A percentile compares a stretch with the other conserved stretches of the same genome.
phyloP scores from a whole-genome alignment of 176 grass and related monocot species.

The Oryza rufipogon region DNA sequence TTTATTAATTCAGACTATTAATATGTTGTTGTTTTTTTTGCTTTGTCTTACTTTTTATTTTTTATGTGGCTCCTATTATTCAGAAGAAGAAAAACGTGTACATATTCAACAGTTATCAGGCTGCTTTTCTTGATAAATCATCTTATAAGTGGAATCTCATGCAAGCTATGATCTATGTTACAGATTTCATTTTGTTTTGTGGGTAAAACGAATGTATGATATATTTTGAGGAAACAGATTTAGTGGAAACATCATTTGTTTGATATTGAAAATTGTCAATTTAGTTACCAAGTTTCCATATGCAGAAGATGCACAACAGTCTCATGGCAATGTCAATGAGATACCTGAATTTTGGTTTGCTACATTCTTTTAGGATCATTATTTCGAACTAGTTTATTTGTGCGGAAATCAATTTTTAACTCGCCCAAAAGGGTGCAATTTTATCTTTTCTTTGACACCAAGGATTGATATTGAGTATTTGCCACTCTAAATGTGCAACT shows the following conservation, averaged over 20 bases:
- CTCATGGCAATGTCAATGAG: neutral
- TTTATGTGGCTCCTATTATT: neutral
- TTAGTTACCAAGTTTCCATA: neutral
- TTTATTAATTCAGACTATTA: conserved; percentile 13
- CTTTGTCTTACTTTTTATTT: neutral
- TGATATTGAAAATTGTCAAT: neutral
- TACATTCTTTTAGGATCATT: neutral
- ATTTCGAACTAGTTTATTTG: neutral
- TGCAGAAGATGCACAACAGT: neutral
- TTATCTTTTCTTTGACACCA: neutral
- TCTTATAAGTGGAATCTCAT: conserved; percentile 2
- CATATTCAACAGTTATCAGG: neutral
- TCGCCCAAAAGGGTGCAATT: neutral
- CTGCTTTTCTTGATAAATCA: neutral
- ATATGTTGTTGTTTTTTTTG: neutral
- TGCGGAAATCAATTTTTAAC: neutral
- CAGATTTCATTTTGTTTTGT: conserved; percentile 15
- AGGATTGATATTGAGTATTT: neutral
- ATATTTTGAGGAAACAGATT: neutral
- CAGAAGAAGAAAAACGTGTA: neutral
- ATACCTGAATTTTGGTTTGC: conserved; percentile 19
- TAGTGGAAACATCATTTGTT: conserved; percentile 9
- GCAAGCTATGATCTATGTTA: conserved; percentile 2
- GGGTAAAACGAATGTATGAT: conserved; percentile 3
- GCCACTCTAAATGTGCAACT: neutral